These are phyloP conservation scores for Chenopodium quinoa DNA, from an alignment of 148 eudicot genomes.

Conservation along the genomic window DNA sequence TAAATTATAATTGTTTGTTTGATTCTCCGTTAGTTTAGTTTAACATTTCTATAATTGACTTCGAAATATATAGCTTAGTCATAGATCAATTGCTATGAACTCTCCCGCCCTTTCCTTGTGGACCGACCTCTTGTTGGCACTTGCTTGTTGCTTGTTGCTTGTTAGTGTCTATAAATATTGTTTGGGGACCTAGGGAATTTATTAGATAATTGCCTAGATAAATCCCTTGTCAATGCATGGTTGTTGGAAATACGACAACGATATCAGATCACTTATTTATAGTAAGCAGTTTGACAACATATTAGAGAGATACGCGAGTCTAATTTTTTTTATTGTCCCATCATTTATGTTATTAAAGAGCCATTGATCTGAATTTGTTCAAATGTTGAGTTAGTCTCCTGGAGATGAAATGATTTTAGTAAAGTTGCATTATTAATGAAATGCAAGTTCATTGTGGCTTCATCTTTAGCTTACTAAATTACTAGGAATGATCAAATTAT, in stretches of 20 bases:
- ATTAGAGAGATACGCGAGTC: too few relatives aligned
- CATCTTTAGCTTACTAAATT: background rate
- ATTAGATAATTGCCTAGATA: too few relatives aligned
- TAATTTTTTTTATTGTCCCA: background rate
- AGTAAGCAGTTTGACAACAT: background rate
- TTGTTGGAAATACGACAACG: background rate
- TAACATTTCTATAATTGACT: too few relatives aligned
- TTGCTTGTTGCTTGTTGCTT: too few relatives aligned
- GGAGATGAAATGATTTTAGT: background rate
- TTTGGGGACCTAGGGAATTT: too few relatives aligned
- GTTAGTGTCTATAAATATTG: too few relatives aligned
- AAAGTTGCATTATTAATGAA: background rate
- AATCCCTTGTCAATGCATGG: background rate
- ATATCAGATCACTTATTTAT: background rate
- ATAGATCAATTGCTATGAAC: too few relatives aligned
- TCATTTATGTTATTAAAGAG: background rate
- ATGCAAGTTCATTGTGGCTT: slow-evolving; percentile 6
- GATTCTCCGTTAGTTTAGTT: too few relatives aligned
- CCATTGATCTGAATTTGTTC: background rate
- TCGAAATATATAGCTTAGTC: too few relatives aligned
- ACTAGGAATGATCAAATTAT: background rate
- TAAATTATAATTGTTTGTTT: too few relatives aligned
- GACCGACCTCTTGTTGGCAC: too few relatives aligned
- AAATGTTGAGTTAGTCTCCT: background rate
- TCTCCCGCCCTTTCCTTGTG: too few relatives aligned